Evolutionary conservation across 75 land plant species (phyloP).

Genomic region (Selaginella moellendorffii): DNA sequence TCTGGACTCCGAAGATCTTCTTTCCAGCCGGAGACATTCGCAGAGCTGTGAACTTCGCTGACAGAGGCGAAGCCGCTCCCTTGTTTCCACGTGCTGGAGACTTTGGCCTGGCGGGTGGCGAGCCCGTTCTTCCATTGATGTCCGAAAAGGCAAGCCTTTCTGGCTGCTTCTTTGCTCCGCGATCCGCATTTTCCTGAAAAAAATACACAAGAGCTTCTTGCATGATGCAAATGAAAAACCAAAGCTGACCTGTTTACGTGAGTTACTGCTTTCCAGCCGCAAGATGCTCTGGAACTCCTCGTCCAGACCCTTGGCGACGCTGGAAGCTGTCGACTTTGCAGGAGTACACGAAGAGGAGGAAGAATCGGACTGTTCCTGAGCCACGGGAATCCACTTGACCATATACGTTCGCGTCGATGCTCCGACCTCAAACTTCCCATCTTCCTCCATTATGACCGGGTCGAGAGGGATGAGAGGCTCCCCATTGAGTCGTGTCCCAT

Average conservation of each 20-base stretch:
- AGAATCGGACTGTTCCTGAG: conserved; percentile 8
- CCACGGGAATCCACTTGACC: conserved; percentile 13
- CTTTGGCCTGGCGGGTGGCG: too few species aligned
- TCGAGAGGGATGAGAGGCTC: not conserved
- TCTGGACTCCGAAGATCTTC: not conserved
- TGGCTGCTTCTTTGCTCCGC: not conserved
- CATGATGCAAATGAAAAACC: not conserved
- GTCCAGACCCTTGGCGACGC: conserved; percentile 1
- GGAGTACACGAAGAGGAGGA: not conserved
- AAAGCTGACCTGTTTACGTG: not conserved
- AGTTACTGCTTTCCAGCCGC: not conserved
- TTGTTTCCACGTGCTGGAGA: not conserved
- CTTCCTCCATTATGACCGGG: conserved; percentile 3
- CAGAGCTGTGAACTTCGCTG: not conserved
- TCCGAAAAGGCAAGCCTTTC: too few species aligned
- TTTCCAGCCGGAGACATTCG: not conserved
- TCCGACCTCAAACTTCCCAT: conserved; percentile 16
- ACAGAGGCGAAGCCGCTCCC: not conserved
- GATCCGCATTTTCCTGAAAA: not conserved
- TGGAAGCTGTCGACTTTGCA: conserved; percentile 5
- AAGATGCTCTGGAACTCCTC: not conserved
- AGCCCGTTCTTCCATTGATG: too few species aligned
- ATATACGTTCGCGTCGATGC: conserved; percentile 20
- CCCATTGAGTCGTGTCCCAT: conserved; percentile 20
- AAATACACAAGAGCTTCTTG: not conserved